Conservation (phyloP, 2,329 filamentous ascomycete species). For the Pseudogymnoascus sp. region DNA sequence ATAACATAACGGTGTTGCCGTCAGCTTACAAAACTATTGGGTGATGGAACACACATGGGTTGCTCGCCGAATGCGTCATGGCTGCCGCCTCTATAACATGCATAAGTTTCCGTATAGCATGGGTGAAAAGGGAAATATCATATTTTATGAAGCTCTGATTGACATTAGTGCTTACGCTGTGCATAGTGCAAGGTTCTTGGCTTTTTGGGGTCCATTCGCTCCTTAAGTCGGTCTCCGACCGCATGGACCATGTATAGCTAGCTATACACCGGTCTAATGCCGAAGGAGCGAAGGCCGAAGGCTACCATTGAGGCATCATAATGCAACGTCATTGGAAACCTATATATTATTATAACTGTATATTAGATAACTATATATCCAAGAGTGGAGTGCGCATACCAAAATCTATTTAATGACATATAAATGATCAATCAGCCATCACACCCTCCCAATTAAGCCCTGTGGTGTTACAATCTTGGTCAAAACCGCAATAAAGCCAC, state of each 20-base stretch:
- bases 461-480: slow-evolving; percentile 32
- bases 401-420: neutral
- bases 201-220: neutral
- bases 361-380: neutral
- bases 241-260: neutral
- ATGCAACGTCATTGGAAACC: neutral
- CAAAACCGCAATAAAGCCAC: slow-evolving; percentile 30
- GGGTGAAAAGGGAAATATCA: neutral
- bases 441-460: slow-evolving; percentile 32
- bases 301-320: neutral
- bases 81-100: neutral
- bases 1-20: neutral
- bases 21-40: neutral
- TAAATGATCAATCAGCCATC: neutral
- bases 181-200: neutral
- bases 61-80: neutral
- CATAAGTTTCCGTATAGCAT: neutral
- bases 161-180: neutral
- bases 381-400: neutral
- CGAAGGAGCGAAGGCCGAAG: neutral
- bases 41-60: neutral
- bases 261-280: neutral
- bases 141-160: neutral
- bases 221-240: neutral
- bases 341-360: neutral